A percentile compares a stretch with the other conserved stretches of the same genome.
Evolutionary conservation across 2,329 filamentous ascomycete species (phyloP).

Genomic region (Cladosporium phlei): DNA sequence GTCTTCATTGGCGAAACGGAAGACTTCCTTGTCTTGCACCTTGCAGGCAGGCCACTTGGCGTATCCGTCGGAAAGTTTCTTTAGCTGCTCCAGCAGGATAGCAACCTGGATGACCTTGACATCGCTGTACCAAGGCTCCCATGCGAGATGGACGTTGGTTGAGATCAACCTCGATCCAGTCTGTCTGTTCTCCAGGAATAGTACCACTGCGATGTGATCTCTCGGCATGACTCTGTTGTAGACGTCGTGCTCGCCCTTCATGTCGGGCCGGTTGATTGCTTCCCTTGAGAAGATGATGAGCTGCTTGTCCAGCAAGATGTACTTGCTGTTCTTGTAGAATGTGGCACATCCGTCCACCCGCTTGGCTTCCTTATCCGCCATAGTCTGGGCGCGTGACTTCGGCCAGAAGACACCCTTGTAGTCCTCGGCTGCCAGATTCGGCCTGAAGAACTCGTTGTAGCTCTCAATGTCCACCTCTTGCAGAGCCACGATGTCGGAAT

Average conservation of each 20-base stretch:
- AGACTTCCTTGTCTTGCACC: conserved; percentile 54
- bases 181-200: conserved; percentile 84
- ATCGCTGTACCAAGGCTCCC: conserved; percentile 85
- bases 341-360: conserved; percentile 94
- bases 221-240: conserved; percentile 98
- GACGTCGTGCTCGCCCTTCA: conserved; percentile 95
- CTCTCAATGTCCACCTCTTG: conserved; percentile 92
- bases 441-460: conserved; percentile 85
- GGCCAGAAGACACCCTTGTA: conserved; percentile 95
- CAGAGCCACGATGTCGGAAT: conserved; percentile 85
- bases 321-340: conserved; percentile 95
- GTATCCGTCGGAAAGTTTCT: conserved; percentile 80
- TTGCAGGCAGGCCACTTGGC: conserved; percentile 72
- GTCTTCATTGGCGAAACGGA: conserved; percentile 45
- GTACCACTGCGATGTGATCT: conserved; percentile 90
- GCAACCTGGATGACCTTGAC: conserved; percentile 96
- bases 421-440: conserved; percentile 76
- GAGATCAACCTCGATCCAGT: conserved; percentile 91
- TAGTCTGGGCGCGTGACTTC: conserved; percentile 83
- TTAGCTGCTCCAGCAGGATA: conserved; percentile 88
- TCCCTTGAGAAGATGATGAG: conserved; percentile 86
- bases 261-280: conserved; percentile 90
- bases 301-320: conserved; percentile 88
- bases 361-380: conserved; percentile 82
- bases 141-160: conserved; percentile 89